These are phyloP conservation scores for Trichoderma sp. DNA, from an alignment of 2,329 filamentous ascomycete species.

Conservation along the genomic window DNA sequence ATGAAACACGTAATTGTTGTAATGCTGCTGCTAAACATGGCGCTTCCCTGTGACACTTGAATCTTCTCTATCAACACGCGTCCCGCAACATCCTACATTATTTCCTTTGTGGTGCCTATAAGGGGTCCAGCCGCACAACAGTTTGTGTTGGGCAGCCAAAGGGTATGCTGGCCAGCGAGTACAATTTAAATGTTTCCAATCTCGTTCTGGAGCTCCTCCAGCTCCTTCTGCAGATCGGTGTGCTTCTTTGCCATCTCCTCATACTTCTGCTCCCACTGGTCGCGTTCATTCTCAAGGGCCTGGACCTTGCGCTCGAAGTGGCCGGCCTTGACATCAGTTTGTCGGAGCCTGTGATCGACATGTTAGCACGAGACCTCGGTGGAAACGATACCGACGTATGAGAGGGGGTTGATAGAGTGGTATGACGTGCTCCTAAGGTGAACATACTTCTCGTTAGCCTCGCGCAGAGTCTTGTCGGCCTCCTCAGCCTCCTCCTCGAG, in stretches of 20 bases:
- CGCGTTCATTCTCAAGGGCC: constrained; percentile 85
- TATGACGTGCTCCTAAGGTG: not conserved
- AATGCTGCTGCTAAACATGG: constrained; percentile 31
- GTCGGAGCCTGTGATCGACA: constrained; percentile 71
- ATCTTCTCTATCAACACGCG: constrained; percentile 26
- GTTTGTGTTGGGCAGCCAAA: not conserved
- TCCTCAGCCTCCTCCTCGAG: constrained; percentile 98
- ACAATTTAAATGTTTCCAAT: constrained; percentile 84
- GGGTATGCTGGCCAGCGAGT: constrained; percentile 21
- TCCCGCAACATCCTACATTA: constrained; percentile 17
- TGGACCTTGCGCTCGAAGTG: constrained; percentile 99
- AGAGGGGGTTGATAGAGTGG: not conserved
- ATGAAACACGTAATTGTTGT: constrained; percentile 28
- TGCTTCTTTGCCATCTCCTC: constrained; percentile 97
- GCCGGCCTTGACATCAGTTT: constrained; percentile 98
- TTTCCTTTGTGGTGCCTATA: constrained; percentile 1
- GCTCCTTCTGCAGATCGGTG: constrained; percentile 76
- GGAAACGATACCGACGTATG: not conserved
- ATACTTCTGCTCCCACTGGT: constrained; percentile 96
- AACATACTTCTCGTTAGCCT: constrained; percentile 96
- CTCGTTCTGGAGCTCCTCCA: constrained; percentile 85
- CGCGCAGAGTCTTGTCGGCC: constrained; percentile 91
- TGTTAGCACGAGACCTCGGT: not conserved
- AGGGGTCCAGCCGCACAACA: not conserved
- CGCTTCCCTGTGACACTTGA: constrained; percentile 29